Evolutionary conservation across 106 monocot species (phyloP), one percentile per base, ranked within the genome.

Genomic region (Phalaenopsis aphrodite): DNA sequence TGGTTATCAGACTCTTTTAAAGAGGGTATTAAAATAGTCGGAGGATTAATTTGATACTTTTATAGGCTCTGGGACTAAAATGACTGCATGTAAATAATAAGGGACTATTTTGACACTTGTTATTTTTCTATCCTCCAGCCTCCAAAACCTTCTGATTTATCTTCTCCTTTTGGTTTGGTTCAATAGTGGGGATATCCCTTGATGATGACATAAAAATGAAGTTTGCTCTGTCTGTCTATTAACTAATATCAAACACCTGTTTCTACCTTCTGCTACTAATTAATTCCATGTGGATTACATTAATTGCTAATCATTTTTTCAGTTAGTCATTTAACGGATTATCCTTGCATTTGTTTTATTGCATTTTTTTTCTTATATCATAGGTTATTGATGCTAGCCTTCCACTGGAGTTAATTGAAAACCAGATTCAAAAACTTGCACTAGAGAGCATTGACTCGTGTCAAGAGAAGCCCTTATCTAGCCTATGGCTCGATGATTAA

Each of bases 391-490:
- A 45, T 45, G 43, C 43, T 3, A 4, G 76, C 76, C 76, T 47
- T 49, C 24, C 76, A 14, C 48, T 30, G 8, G 76, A 76, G 8
- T 76, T 14, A 30, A 49, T 76, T 76, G 76, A 76, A 8, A 76
- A 76, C n/a, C 49, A 52, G 76, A 76, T 76, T 48, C 76, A 76
- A 49, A 30, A 52, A 30, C 30, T 76, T 76, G 76, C 76, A 76
- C 12, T 76, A 12, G 76, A 76, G 47, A 49, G 30, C 46, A 76
- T 49, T 15, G 5, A 49, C 48, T 76, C 74, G 37, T 74, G 74
- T 24, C 76, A 47, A 52, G 52, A 76, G 23, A 76, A 49, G 6
- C 49, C 76, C 4, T 49, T 76, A 17, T 76, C 48, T 45, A 49
- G 3, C 24, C 76, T 76, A 8, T 76, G 76, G 76, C 48, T 48